Percentiles rank a stretch among this genome's conserved stretches.
phyloP scores from a whole-genome alignment of 2,329 filamentous ascomycete genomes.

The Phaeosphaeria sp. region DNA sequence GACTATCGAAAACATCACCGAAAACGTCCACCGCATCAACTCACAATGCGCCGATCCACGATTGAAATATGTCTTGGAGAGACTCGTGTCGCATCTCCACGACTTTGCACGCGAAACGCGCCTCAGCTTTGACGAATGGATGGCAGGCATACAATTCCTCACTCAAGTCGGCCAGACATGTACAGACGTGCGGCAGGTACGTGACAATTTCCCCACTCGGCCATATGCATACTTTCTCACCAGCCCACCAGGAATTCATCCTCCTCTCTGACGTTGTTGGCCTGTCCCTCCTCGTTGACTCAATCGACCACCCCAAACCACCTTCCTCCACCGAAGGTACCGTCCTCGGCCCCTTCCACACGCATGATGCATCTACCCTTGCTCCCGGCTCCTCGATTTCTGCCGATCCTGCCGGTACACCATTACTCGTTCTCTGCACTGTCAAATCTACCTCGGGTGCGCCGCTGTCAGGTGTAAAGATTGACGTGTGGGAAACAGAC shows the following conservation, averaged over 20 bases:
- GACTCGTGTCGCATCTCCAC: conserved; percentile 78
- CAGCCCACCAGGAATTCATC: conserved; percentile 71
- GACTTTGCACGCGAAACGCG: conserved; percentile 82
- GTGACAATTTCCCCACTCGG: not conserved
- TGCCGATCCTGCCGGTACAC: conserved; percentile 71
- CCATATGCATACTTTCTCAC: not conserved
- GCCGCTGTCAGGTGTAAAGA: conserved; percentile 69
- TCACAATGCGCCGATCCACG: conserved; percentile 70
- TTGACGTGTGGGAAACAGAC: conserved; percentile 88
- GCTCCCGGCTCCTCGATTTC: conserved; percentile 68
- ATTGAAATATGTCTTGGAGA: conserved; percentile 74
- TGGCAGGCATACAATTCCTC: conserved; percentile 74
- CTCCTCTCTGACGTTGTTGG: conserved; percentile 81
- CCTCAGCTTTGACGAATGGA: conserved; percentile 79
- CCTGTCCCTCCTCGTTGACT: conserved; percentile 79
- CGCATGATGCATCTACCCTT: conserved; percentile 71
- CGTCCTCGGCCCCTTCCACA: conserved; percentile 83
- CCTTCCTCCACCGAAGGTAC: conserved; percentile 74
- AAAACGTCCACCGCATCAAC: conserved; percentile 77
- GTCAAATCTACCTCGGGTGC: conserved; percentile 69
- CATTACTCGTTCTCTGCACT: conserved; percentile 75
- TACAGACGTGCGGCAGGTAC: conserved; percentile 73
- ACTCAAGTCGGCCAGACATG: conserved; percentile 76
- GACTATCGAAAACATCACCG: conserved; percentile 80
- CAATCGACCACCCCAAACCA: conserved; percentile 83